Base-by-base conservation (phyloP, 495 filamentous ascomycete genomes). In the Penicillium longicatenatum region DNA sequence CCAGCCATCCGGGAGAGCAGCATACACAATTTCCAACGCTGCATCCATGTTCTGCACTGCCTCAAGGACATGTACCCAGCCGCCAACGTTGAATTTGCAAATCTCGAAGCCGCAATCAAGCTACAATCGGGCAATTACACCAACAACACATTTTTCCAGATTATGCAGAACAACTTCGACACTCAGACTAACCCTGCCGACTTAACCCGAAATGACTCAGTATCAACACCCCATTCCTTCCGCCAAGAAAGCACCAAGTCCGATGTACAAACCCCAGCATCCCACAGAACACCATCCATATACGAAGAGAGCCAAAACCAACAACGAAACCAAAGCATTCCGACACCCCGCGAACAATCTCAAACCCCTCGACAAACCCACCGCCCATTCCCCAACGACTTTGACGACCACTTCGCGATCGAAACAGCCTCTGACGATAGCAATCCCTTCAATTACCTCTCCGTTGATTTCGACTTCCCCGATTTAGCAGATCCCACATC, bases 61-160 rank as follows among this genome's bases (percentile, higher is more conserved):
- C 76, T 96, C 7, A 87, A 89, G 33, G 89, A 92, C 49, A 90
- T 86, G 48, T 95, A 96, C 63, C 84, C 91, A 6, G 88, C 90
- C 0, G 91, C 91, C 6, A 89, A 92, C 62, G 89, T 88, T 65
- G 89, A 89, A 37, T 86, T 85, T 6, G 86, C 86, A 24, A 93
- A 94, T 70, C 79, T 96, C 14, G 86, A 93, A 67, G 89, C 89
- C 5, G 90, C 90, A 0, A 85, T 91, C 29, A 84, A 86, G 59
- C 87, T 71, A 26, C 75, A 75, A 45, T 65, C 68, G 1, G 66
- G 64, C 17, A 65, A 60, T n/a, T 29, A 57, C 54, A 61, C 46
- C 57, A 68, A 63, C 16, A 70, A 66, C 45, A 64, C 69, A 17
- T 72, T 76, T n/a, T 61, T 72, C 30, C 59, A 62, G 42, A 69